A percentile compares a stretch with the other conserved stretches of the same genome.
Conservation (phyloP, 208 protist genomes). For the Acanthamoeba royreba region DNA sequence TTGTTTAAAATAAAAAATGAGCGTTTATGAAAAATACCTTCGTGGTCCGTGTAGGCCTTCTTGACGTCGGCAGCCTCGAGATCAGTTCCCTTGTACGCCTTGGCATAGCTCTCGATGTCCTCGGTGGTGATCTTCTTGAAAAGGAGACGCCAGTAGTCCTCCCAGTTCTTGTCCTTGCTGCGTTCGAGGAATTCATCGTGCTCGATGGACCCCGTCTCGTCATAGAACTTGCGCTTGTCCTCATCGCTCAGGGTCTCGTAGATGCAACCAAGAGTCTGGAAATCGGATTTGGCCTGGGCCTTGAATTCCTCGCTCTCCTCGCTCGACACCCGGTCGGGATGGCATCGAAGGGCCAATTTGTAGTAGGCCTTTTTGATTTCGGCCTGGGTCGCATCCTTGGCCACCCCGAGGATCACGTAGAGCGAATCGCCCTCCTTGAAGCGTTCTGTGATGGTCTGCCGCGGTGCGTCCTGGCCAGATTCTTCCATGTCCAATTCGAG, state of each 20-base stretch:
- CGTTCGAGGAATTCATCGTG: not conserved
- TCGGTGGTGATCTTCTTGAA: constrained; percentile 26
- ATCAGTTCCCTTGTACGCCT: not conserved
- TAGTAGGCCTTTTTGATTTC: constrained; percentile 90
- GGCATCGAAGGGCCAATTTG: constrained; percentile 87
- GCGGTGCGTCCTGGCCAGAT: no score
- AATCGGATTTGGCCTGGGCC: not conserved
- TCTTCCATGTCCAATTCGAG: no score
- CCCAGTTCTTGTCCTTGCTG: not conserved
- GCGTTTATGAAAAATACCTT: not conserved
- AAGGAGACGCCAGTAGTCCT: constrained; percentile 4
- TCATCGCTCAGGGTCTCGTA: constrained; percentile 20
- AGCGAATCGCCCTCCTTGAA: constrained; percentile 68
- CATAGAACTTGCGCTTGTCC: not conserved
- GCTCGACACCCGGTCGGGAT: constrained; percentile 85
- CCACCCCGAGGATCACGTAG: constrained; percentile 88
- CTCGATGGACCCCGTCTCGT: not conserved
- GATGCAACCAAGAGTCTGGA: constrained; percentile 12
- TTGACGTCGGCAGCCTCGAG: not conserved
- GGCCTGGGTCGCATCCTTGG: constrained; percentile 77
- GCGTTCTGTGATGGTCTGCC: not conserved
- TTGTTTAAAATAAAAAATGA: no score
- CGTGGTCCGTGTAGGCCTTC: not conserved
- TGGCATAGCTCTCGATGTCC: constrained; percentile 1
- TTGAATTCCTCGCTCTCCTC: not conserved